These are phyloP conservation scores for Pelargonium citronellum DNA, from an alignment of 441 rosid species.

Conservation along the genomic window DNA sequence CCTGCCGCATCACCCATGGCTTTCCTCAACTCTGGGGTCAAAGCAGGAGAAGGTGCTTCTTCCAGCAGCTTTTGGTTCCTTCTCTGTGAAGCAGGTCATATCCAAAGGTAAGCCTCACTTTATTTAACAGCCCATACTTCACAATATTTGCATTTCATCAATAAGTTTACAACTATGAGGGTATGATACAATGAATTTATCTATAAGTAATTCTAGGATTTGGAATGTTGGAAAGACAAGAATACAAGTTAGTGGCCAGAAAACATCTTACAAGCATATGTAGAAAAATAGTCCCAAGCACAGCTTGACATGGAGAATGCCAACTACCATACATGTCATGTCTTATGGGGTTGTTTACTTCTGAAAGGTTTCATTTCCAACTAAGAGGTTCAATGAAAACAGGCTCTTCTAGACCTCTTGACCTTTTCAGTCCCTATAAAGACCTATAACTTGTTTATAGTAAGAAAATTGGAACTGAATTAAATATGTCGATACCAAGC, in stretches of 20 bases:
- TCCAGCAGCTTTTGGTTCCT: constrained; percentile 90
- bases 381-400: not conserved
- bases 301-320: too few relatives aligned
- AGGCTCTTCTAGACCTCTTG: not conserved
- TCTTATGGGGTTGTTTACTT: not conserved
- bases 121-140: constrained; percentile 6
- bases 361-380: not conserved
- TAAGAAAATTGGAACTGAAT: not conserved
- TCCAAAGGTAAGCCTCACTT: not conserved
- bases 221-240: too few relatives aligned
- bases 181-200: not conserved
- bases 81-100: constrained; percentile 46
- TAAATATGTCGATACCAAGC: not conserved
- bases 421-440: not conserved
- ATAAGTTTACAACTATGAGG: not conserved
- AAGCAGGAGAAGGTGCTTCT: constrained; percentile 98
- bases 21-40: constrained; percentile 83
- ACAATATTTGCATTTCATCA: not conserved
- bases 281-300: too few relatives aligned
- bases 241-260: too few relatives aligned
- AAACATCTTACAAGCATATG: too few relatives aligned
- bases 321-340: too few relatives aligned
- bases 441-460: not conserved
- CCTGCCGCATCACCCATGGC: constrained; percentile 99
- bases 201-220: too few relatives aligned